Evolutionary conservation across 345 rosid genomes (phyloP).

Genomic region (Hevea brasiliensis): DNA sequence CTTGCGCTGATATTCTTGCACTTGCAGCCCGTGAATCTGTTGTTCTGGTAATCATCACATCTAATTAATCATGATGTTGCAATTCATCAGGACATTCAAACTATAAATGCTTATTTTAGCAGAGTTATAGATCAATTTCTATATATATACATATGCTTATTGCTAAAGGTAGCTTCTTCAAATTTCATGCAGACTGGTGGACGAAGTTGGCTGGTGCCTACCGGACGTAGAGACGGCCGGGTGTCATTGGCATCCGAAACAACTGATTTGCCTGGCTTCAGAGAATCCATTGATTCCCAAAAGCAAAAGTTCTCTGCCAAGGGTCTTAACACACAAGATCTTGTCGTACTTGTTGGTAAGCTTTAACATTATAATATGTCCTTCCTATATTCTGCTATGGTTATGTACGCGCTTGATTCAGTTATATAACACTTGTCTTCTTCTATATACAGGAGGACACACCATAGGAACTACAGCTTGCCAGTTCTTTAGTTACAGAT

Average conservation of each 20-base stretch:
- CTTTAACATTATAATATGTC: not conserved
- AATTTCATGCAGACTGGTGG: conserved; percentile 55
- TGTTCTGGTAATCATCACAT: conserved; percentile 31
- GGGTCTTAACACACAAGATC: conserved; percentile 37
- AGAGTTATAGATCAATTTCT: too few relatives aligned
- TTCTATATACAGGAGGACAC: conserved; percentile 45
- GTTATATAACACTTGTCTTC: too few relatives aligned
- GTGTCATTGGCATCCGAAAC: conserved; percentile 36
- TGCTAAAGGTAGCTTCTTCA: not conserved
- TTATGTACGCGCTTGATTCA: too few relatives aligned
- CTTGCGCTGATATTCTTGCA: conserved; percentile 64
- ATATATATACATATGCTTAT: too few relatives aligned
- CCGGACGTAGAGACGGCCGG: conserved; percentile 43
- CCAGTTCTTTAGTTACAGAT: conserved; percentile 43
- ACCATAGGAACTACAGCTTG: conserved; percentile 65
- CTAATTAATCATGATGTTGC: too few relatives aligned
- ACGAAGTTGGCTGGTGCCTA: conserved; percentile 57
- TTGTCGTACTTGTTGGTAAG: conserved; percentile 44
- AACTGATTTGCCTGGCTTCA: conserved; percentile 24
- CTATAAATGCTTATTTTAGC: too few relatives aligned
- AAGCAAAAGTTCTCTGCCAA: conserved; percentile 23
- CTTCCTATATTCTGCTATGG: too few relatives aligned
- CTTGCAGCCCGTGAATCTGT: conserved; percentile 57
- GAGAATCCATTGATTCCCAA: conserved; percentile 29
- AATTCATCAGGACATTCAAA: too few relatives aligned